Evolutionary conservation across 2,329 filamentous ascomycete genomes (phyloP).

Genomic region (Sclerotinia glacialis): DNA sequence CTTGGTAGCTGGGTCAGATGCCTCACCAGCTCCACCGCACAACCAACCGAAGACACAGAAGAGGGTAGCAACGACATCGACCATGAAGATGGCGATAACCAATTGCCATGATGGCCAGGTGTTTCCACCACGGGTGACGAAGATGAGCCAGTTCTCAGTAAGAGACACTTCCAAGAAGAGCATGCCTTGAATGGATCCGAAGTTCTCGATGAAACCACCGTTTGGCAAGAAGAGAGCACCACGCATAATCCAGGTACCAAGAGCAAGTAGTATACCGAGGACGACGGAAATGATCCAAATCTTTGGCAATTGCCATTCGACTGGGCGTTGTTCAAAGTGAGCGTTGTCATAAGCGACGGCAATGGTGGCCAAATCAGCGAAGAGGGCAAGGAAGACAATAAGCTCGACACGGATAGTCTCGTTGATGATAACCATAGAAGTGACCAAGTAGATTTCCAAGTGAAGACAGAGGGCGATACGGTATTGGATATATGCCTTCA

Average conservation of each 20-base stretch:
- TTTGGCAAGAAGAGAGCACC: conserved; percentile 65
- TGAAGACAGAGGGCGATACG: conserved; percentile 90
- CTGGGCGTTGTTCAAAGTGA: conserved; percentile 69
- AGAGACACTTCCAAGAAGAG: conserved; percentile 71
- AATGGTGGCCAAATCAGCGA: conserved; percentile 76
- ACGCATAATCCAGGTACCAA: conserved; percentile 71
- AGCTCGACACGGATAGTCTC: conserved; percentile 70
- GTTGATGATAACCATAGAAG: conserved; percentile 77
- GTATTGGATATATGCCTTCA: conserved; percentile 96
- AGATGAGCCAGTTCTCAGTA: conserved; percentile 76
- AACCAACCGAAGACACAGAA: conserved; percentile 77
- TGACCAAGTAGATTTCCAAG: conserved; percentile 77
- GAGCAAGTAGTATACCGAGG: conserved; percentile 65
- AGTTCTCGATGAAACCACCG: conserved; percentile 74
- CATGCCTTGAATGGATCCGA: conserved; percentile 70
- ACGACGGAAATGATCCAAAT: conserved; percentile 74
- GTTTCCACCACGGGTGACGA: conserved; percentile 70
- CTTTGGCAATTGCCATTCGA: conserved; percentile 79
- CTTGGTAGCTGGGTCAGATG: conserved; percentile 39
- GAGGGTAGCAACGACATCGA: conserved; percentile 69
- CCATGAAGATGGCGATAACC: conserved; percentile 66
- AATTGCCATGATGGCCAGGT: conserved; percentile 75
- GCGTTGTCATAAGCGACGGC: conserved; percentile 78
- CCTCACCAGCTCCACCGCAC: conserved; percentile 48
- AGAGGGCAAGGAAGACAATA: conserved; percentile 76